phyloP scores from a whole-genome alignment of 495 filamentous ascomycete species.

The Podospora conica region DNA sequence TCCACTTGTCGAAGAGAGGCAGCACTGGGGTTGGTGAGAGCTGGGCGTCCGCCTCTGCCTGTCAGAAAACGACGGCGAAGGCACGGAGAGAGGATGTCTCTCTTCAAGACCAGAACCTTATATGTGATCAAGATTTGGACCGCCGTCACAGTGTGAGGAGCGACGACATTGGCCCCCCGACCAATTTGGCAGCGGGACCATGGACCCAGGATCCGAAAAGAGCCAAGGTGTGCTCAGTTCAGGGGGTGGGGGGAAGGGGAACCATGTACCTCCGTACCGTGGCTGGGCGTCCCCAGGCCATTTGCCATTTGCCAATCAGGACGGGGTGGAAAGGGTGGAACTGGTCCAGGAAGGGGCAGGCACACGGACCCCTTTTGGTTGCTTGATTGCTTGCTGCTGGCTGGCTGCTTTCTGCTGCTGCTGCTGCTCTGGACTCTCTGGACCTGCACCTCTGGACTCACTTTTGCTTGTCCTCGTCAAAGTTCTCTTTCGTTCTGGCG shows the following conservation, averaged over 20 bases:
- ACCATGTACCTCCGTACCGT: constrained; percentile 12
- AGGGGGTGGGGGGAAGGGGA: constrained; percentile 9
- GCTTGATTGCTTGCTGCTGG: constrained; percentile 3
- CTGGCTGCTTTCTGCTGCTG: constrained; percentile 12
- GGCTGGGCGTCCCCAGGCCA: too few relatives aligned
- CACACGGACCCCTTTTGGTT: constrained; percentile 23
- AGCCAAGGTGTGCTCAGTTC: constrained; percentile 4
- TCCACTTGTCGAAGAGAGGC: background rate
- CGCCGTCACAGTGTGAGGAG: constrained; percentile 14
- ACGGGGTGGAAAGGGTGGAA: constrained; percentile 1
- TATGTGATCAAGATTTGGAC: background rate
- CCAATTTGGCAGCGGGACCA: constrained; percentile 2
- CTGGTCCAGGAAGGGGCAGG: constrained; percentile 14
- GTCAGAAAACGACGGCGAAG: background rate
- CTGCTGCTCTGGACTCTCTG: constrained; percentile 13
- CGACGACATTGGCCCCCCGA: constrained; percentile 2
- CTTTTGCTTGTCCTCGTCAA: constrained; percentile 2
- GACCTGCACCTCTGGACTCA: constrained; percentile 9
- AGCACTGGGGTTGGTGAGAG: too few relatives aligned
- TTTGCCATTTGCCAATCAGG: constrained; percentile 25
- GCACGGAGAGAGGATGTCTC: background rate
- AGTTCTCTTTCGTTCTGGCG: constrained; percentile 1
- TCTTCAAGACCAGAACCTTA: background rate
- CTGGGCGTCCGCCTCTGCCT: too few relatives aligned
- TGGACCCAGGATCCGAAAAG: constrained; percentile 1